Conservation (phyloP, 371 early-diverging fungal species). For the Mortierella sp. region DNA sequence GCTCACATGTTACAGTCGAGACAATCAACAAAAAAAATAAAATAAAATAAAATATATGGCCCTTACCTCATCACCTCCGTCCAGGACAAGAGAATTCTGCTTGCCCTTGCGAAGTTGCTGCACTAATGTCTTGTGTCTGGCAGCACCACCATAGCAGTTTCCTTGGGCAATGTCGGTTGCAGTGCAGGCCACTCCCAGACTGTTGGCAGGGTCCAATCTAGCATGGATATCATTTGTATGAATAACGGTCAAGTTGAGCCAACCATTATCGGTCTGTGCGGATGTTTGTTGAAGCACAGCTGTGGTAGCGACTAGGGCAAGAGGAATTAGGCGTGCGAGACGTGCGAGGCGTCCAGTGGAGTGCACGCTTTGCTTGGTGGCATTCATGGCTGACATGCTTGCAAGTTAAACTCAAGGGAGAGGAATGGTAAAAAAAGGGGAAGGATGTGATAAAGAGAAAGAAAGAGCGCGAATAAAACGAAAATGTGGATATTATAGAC, state of each 20-base stretch:
- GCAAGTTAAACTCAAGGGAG: background rate
- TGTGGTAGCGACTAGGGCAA: constrained; percentile 12
- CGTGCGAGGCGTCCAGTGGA: background rate
- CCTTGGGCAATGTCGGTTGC: constrained; percentile 51
- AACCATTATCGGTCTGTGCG: constrained; percentile 23
- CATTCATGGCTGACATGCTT: background rate
- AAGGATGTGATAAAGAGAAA: background rate
- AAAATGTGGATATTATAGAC: too few species aligned
- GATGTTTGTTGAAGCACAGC: background rate
- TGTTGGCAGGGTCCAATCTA: constrained; percentile 64
- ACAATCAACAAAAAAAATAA: background rate
- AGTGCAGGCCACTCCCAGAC: constrained; percentile 63
- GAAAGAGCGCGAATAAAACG: too few species aligned
- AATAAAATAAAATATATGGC: background rate
- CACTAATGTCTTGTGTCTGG: constrained; percentile 66
- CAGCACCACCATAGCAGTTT: constrained; percentile 70
- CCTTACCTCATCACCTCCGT: constrained; percentile 77
- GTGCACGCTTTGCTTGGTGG: background rate
- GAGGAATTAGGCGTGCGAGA: constrained; percentile 1
- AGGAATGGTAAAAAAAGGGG: background rate
- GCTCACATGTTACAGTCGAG: background rate
- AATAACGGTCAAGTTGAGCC: constrained; percentile 57
- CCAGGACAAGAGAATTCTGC: constrained; percentile 64
- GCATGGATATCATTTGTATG: constrained; percentile 79
- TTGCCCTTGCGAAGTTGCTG: constrained; percentile 59